Evolutionary conservation across 208 protist genomes (phyloP).

Genomic region (Plasmodiophora brassicae): DNA sequence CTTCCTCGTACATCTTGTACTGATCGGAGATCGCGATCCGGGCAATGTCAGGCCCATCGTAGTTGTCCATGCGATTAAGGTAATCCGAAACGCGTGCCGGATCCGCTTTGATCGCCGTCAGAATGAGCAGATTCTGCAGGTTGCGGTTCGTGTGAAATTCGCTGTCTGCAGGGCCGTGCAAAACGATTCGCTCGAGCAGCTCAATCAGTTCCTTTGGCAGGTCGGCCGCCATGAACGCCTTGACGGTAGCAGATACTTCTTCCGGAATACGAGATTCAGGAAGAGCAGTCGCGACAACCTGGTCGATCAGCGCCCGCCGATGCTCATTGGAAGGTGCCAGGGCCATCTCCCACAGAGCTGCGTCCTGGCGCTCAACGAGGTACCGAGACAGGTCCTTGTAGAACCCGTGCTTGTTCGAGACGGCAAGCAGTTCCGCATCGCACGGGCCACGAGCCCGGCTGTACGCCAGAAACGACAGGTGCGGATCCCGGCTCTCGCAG

Average conservation of each 20-base stretch:
- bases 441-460: constrained; percentile 75
- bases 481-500: constrained; percentile 97
- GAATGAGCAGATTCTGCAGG: constrained; percentile 99
- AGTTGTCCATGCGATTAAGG: constrained; percentile 95
- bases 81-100: constrained; percentile 92
- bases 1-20: constrained; percentile 91
- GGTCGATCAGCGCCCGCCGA: constrained; percentile 86
- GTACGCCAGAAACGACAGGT: constrained; percentile 94
- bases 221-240: constrained; percentile 97
- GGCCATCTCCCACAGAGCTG: constrained; percentile 92
- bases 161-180: constrained; percentile 73
- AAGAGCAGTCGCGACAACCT: constrained; percentile 96
- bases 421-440: constrained; percentile 91
- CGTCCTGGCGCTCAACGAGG: constrained; percentile 91
- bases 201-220: constrained; percentile 97
- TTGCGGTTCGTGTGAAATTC: constrained; percentile 94
- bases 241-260: constrained; percentile 95
- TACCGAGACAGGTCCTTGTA: constrained; percentile 91
- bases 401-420: constrained; percentile 91
- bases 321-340: constrained; percentile 83
- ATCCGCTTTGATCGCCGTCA: constrained; percentile 96
- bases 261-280: constrained; percentile 89
- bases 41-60: constrained; percentile 95
- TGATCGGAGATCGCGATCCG: constrained; percentile 77
- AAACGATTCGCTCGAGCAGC: constrained; percentile 98